Percentiles rank a stretch among this genome's conserved stretches.
phyloP scores from a whole-genome alignment of 2,329 filamentous ascomycete species.

The Fusarium solani-melongenae region DNA sequence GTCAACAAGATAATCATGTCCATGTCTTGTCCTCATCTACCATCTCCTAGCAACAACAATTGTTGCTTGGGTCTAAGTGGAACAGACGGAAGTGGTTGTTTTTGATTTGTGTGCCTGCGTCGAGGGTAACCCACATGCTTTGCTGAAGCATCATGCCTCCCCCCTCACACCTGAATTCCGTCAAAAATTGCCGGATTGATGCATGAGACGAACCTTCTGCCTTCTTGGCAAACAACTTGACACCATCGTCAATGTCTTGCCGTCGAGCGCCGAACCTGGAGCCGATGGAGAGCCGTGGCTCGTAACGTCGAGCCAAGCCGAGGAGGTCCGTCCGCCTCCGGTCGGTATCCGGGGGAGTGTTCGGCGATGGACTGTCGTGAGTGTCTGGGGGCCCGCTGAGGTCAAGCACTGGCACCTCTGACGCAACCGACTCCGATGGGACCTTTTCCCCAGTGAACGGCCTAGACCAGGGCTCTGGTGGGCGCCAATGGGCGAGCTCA shows the following conservation, averaged over 20 bases:
- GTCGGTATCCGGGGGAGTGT: slow-evolving; percentile 42
- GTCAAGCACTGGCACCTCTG: slow-evolving; percentile 26
- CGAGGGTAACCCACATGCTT: slow-evolving; percentile 16
- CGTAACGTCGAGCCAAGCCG: slow-evolving; percentile 39
- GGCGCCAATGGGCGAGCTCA: slow-evolving; percentile 29
- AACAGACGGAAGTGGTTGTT: background rate
- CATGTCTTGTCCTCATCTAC: background rate
- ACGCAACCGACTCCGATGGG: slow-evolving; percentile 34
- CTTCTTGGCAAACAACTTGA: background rate
- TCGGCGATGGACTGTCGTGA: slow-evolving; percentile 37
- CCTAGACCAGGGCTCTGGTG: background rate
- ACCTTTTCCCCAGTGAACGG: slow-evolving; percentile 16
- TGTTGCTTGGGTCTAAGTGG: background rate
- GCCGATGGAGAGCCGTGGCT: slow-evolving; percentile 36
- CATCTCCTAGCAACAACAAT: background rate
- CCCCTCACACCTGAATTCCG: background rate
- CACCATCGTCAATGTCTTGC: background rate
- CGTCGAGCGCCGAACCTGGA: slow-evolving; percentile 15
- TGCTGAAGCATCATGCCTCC: background rate
- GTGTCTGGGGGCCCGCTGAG: slow-evolving; percentile 20
- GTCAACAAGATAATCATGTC: background rate
- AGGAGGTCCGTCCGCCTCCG: slow-evolving; percentile 39
- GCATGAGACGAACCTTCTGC: background rate
- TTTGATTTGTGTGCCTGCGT: slow-evolving; percentile 1
- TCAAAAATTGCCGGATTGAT: background rate